Evolutionary conservation across 768 basidiomycete species (phyloP).

Genomic region (Multifurca ochricompacta): DNA sequence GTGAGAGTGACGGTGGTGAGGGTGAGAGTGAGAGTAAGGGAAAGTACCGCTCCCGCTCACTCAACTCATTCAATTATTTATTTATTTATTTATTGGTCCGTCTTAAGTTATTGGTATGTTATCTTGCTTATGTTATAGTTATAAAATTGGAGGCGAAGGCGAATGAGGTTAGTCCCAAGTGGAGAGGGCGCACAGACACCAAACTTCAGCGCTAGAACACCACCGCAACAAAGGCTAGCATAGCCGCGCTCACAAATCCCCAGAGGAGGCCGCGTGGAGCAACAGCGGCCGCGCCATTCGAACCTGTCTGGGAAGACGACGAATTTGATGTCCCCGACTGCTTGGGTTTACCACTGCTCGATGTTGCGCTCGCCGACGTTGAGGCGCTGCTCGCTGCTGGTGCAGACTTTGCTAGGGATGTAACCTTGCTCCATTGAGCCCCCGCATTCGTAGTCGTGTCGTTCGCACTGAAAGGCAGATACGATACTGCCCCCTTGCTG

Average conservation of each 20-base stretch:
- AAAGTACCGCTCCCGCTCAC: too few relatives aligned
- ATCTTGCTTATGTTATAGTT: too few relatives aligned
- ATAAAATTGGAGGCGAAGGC: too few relatives aligned
- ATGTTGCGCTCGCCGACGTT: background rate
- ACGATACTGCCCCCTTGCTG: constrained; percentile 50
- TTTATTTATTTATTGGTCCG: too few relatives aligned
- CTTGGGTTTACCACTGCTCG: background rate
- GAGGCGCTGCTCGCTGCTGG: constrained; percentile 23
- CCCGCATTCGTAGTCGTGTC: constrained; percentile 36
- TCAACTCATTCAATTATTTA: too few relatives aligned
- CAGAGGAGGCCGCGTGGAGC: background rate
- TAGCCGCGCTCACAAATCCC: background rate
- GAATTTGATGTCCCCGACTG: constrained; percentile 20
- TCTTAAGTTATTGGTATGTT: too few relatives aligned
- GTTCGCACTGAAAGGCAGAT: constrained; percentile 48
- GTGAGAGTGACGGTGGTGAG: too few relatives aligned
- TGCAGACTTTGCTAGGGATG: constrained; percentile 38
- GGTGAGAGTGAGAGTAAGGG: too few relatives aligned
- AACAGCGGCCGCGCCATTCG: background rate
- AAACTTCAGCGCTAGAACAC: constrained; percentile 1
- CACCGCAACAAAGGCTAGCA: constrained; percentile 1
- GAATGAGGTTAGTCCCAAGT: too few relatives aligned
- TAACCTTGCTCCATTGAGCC: constrained; percentile 43
- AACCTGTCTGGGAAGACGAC: background rate
- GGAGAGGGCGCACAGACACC: background rate